Evolutionary conservation across 805 yeast genomes (phyloP).

Genomic region (Grigorovia yakushimaensis): DNA sequence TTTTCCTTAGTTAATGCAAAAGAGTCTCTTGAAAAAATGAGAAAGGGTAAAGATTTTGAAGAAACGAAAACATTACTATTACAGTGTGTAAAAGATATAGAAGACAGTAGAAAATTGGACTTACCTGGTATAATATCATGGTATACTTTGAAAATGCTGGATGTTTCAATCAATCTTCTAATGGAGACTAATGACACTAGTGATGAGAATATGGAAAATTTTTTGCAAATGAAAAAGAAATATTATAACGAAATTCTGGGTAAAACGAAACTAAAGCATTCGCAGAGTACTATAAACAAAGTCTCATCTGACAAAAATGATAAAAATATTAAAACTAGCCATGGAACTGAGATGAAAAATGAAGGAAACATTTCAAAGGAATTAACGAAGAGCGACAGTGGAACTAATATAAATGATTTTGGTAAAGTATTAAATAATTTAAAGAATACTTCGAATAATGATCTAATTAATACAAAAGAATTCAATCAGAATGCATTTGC

Average conservation of each 20-base stretch:
- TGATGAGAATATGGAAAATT: slow-evolving; percentile 22
- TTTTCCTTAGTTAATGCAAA: slow-evolving; percentile 57
- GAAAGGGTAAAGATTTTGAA: slow-evolving; percentile 72
- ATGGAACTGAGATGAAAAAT: no score
- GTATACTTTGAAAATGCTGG: slow-evolving; percentile 47
- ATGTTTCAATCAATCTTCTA: slow-evolving; percentile 51
- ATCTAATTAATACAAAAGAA: neutral
- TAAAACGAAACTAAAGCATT: slow-evolving; percentile 8
- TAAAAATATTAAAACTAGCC: no score
- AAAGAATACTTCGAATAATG: neutral
- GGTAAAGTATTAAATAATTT: no score
- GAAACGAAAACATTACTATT: slow-evolving; percentile 52
- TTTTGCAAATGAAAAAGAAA: slow-evolving; percentile 19
- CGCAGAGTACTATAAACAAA: neutral
- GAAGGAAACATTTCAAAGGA: neutral
- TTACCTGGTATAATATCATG: slow-evolving; percentile 54
- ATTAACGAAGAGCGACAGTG: neutral
- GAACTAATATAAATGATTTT: neutral
- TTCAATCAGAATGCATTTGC: slow-evolving; percentile 16
- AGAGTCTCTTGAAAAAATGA: slow-evolving; percentile 71
- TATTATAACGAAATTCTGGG: slow-evolving; percentile 24
- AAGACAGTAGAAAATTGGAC: slow-evolving; percentile 40
- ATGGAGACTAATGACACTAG: slow-evolving; percentile 40
- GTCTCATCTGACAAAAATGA: no score
- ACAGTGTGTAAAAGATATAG: slow-evolving; percentile 41